Evolutionary conservation across 139 green algal genomes (phyloP).

Genomic region (Spirogloea muscicola): DNA sequence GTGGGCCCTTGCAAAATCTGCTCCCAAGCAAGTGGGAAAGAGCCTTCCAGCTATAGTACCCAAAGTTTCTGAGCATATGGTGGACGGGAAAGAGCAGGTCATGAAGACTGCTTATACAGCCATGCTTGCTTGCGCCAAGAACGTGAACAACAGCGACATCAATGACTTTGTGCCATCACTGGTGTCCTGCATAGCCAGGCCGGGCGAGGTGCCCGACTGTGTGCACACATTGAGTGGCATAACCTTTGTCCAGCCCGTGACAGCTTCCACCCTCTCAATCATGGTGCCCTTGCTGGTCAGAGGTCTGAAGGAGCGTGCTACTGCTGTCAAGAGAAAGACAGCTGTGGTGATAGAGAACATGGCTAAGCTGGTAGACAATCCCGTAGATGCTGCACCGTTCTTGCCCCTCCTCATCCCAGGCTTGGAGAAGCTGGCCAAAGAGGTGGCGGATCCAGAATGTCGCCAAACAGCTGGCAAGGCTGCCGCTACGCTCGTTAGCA

Average conservation of each 20-base stretch:
- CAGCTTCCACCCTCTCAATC: not conserved
- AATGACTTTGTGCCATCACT: conserved; percentile 24
- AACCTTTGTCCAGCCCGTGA: not conserved
- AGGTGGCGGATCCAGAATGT: conserved; percentile 7
- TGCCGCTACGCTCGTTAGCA: conserved; percentile 21
- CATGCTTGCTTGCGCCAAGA: conserved; percentile 20
- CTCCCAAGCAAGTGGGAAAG: conserved; percentile 13
- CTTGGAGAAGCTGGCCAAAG: not conserved
- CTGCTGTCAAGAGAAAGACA: conserved; percentile 46
- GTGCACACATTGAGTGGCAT: not conserved
- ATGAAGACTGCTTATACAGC: conserved; percentile 23
- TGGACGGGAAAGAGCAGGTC: conserved; percentile 33
- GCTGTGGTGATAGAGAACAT: not conserved
- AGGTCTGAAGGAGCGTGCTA: not conserved
- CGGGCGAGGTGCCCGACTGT: not conserved
- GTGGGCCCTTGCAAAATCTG: conserved; percentile 2
- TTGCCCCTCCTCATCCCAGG: not conserved
- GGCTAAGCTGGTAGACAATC: not conserved
- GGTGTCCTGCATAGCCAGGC: not conserved
- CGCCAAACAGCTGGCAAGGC: conserved; percentile 44
- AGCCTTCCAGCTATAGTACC: conserved; percentile 25
- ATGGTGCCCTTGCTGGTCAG: not conserved
- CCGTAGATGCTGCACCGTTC: not conserved
- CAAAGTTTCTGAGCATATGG: conserved; percentile 18
- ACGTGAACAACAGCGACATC: conserved; percentile 50